Evolutionary conservation across 306 rosid species (phyloP), one percentile per base, ranked within the genome.

Genomic region (Lathyrus aphaca): DNA sequence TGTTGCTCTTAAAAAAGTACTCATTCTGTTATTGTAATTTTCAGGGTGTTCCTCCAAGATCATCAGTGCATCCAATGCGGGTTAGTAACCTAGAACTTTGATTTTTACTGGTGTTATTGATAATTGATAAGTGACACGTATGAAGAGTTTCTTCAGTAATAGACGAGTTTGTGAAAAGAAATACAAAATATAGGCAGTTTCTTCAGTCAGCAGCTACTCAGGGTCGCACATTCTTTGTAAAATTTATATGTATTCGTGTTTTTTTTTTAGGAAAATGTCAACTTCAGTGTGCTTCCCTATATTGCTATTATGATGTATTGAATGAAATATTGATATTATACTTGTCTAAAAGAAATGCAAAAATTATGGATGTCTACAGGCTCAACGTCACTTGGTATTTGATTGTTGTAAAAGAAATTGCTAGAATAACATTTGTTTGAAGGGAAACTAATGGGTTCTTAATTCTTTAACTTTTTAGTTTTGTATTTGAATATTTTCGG

Each of bases 11-110:
- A 67, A 53, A 61, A 42, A 42, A 25, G 42, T 55, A 21, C 40
- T 57, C n/a, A 21, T 65, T 78, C 39, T 35, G 74, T 71, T 62
- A 23, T 59, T 29, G 16, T 79, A 66, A 65, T 64, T 90, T 76
- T 77, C 96, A 94, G 99, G 99, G 96, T 48, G 91, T 87, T 74
- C 99, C 99, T 84, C 99, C 99, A 70, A 87, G 99, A 88, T 88
- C 97, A 14, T 72, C 85, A 2, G 99, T 94, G 62, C 97, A 94
- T 83, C 99, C 99, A 19, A 94, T 94, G 99, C 91, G 99, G 97
- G 99, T 94, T 58, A 74, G 79, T 67, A 35, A 57, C 16, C 19
- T 67, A 3, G 86, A 86, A 40, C 32, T 64, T 65, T 75, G 58
- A 42, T 81, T 10, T 50, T 11, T 21, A 42, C 79, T 42, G 55